A percentile compares a stretch with the other conserved stretches of the same genome.
Conservation (phyloP, 257 asterid genomes). For the Nicotiana benthamiana region DNA sequence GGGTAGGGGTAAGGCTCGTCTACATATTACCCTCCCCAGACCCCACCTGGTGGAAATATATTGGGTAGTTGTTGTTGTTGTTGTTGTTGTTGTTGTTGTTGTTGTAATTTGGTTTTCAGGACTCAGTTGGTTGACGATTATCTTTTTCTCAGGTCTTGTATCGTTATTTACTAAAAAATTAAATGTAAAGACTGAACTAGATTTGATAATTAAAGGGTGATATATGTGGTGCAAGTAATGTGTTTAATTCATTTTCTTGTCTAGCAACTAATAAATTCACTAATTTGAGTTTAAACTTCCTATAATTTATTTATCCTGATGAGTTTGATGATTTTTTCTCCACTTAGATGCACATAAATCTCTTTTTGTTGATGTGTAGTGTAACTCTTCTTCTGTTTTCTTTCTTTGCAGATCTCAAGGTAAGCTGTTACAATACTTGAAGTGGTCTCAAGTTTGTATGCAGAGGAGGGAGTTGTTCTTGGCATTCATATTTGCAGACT, state of each 20-base stretch:
- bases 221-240: not conserved
- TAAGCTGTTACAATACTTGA: conserved; percentile 33
- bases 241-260: not conserved
- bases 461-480: conserved; percentile 22
- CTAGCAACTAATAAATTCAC: not conserved
- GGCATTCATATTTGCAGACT: not conserved
- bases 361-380: not conserved
- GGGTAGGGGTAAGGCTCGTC: too few relatives aligned
- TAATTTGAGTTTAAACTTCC: not conserved
- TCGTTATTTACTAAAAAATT: not conserved
- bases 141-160: not conserved
- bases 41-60: too few relatives aligned
- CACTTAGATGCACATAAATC: not conserved
- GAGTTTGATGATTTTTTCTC: not conserved
- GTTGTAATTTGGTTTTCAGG: not conserved
- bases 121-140: not conserved
- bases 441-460: conserved; percentile 26
- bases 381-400: conserved; percentile 3
- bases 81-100: too few relatives aligned
- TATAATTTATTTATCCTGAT: not conserved
- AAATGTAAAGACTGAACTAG: not conserved
- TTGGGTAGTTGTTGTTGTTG: too few relatives aligned
- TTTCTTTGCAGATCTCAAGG: conserved; percentile 76
- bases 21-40: too few relatives aligned
- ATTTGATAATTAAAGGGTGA: not conserved